A percentile compares a stretch with the other conserved stretches of the same genome.
phyloP scores from a whole-genome alignment of 192 early-diverging fungal species.

The Rhizophagus prolifer region DNA sequence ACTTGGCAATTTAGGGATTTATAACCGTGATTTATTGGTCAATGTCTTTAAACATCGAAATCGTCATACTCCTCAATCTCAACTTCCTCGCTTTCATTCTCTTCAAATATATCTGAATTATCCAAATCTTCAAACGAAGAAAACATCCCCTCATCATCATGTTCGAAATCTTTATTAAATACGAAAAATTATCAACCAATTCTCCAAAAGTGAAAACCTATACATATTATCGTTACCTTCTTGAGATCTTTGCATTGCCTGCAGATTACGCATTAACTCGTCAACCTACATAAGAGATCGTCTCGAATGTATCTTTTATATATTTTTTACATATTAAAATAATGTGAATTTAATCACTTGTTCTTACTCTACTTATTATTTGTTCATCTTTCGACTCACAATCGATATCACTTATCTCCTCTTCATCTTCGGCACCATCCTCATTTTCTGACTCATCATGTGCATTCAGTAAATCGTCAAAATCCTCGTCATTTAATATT shows the following conservation, averaged over 20 bases:
- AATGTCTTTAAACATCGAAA: not conserved
- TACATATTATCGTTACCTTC: not conserved
- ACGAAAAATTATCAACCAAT: too few relatives aligned
- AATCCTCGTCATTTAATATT: slow-evolving; percentile 9
- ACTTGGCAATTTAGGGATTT: too few relatives aligned
- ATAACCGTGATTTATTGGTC: not conserved
- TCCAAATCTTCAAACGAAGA: slow-evolving; percentile 13
- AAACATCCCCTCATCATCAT: slow-evolving; percentile 2
- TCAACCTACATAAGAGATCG: not conserved
- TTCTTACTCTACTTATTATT: slow-evolving; percentile 11
- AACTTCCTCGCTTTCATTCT: slow-evolving; percentile 4
- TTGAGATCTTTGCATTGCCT: not conserved
- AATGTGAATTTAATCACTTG: not conserved
- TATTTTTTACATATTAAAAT: too few relatives aligned
- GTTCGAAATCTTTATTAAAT: not conserved
- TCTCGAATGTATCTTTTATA: not conserved
- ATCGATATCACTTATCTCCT: not conserved
- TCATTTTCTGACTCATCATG: slow-evolving; percentile 3
- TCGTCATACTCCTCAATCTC: slow-evolving; percentile 17
- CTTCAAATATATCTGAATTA: slow-evolving; percentile 22
- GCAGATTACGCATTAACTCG: slow-evolving; percentile 12
- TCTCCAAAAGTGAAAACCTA: not conserved
- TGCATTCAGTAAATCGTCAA: slow-evolving; percentile 14
- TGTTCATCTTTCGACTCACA: not conserved
- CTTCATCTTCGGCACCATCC: slow-evolving; percentile 1